Conservation (phyloP, 2,329 filamentous ascomycete species). For the Zopfia rhizophila region DNA sequence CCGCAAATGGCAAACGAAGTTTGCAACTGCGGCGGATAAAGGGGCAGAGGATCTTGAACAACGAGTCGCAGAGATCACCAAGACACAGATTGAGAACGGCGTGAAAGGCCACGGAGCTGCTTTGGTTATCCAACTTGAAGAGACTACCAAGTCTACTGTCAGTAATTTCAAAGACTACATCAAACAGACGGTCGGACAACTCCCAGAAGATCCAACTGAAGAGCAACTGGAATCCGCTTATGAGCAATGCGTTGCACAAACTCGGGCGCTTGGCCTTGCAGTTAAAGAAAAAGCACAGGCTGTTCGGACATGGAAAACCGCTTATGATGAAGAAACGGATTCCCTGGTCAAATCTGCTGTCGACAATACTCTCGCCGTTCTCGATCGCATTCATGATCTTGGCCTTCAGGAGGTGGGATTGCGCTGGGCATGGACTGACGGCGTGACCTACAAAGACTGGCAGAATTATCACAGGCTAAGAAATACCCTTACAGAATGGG, state of each 20-base stretch:
- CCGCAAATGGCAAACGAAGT: slow-evolving; percentile 86
- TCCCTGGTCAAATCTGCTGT: slow-evolving; percentile 76
- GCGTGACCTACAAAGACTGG: slow-evolving; percentile 97
- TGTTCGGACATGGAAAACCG: slow-evolving; percentile 79
- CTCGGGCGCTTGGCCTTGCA: slow-evolving; percentile 74
- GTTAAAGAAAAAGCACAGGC: slow-evolving; percentile 82
- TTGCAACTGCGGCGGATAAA: slow-evolving; percentile 84
- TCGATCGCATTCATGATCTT: slow-evolving; percentile 83
- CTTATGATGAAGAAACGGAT: slow-evolving; percentile 76
- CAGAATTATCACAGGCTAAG: slow-evolving; percentile 91
- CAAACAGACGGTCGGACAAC: slow-evolving; percentile 60
- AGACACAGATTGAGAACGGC: slow-evolving; percentile 73
- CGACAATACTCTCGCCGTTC: slow-evolving; percentile 82
- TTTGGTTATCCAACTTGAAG: slow-evolving; percentile 74
- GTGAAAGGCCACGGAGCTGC: slow-evolving; percentile 73
- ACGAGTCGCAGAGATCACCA: slow-evolving; percentile 76
- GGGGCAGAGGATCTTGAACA: slow-evolving; percentile 75
- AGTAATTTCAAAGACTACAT: slow-evolving; percentile 74
- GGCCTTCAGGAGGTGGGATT: slow-evolving; percentile 92
- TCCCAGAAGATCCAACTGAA: slow-evolving; percentile 69
- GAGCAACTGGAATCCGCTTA: slow-evolving; percentile 63
- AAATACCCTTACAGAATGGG: slow-evolving; percentile 84
- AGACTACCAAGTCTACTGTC: slow-evolving; percentile 72
- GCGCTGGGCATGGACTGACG: slow-evolving; percentile 94
- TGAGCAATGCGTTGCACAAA: slow-evolving; percentile 63